Percentiles rank a stretch among this genome's conserved stretches.
These are phyloP conservation scores for Talaromyces trachyspermus DNA, from an alignment of 495 filamentous ascomycete species.

Conservation along the genomic window DNA sequence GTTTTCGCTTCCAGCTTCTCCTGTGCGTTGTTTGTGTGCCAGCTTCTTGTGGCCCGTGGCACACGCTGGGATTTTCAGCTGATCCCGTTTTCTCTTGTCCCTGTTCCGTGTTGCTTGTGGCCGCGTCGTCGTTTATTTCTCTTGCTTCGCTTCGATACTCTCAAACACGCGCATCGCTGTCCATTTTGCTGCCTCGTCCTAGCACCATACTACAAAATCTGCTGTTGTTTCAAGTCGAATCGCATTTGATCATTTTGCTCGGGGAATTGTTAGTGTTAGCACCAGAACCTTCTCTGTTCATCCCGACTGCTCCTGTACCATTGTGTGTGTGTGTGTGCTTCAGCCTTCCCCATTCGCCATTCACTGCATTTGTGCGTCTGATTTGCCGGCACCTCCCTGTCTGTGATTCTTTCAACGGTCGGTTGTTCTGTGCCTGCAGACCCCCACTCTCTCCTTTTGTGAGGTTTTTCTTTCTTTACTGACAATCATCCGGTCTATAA, in stretches of 20 bases:
- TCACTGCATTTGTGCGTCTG: no score
- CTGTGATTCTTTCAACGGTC: no score
- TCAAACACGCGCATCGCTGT: slow-evolving; percentile 20
- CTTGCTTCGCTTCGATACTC: slow-evolving; percentile 10
- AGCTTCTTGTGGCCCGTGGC: no score
- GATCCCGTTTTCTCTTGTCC: slow-evolving; percentile 16
- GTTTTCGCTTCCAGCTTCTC: slow-evolving; percentile 7
- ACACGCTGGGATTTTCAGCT: no score
- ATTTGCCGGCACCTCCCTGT: no score
- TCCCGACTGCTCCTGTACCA: no score
- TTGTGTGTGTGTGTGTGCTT: slow-evolving; percentile 16
- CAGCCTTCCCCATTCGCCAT: slow-evolving; percentile 21
- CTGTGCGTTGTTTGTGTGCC: background rate
- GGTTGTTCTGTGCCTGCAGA: slow-evolving; percentile 12
- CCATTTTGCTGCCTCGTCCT: slow-evolving; percentile 18
- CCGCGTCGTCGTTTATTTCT: slow-evolving; percentile 10
- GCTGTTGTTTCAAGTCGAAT: no score
- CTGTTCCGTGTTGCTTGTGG: slow-evolving; percentile 8
- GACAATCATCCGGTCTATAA: slow-evolving; percentile 8
- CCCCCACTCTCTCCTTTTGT: no score
- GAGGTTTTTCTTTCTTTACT: slow-evolving; percentile 3
- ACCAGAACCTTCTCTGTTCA: slow-evolving; percentile 15
- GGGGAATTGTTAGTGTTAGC: slow-evolving; percentile 12
- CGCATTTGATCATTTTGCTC: slow-evolving; percentile 20
- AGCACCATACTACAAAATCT: no score